phyloP scores from a whole-genome alignment of 352 stramenopile species.

The Phytophthora colocasiae region DNA sequence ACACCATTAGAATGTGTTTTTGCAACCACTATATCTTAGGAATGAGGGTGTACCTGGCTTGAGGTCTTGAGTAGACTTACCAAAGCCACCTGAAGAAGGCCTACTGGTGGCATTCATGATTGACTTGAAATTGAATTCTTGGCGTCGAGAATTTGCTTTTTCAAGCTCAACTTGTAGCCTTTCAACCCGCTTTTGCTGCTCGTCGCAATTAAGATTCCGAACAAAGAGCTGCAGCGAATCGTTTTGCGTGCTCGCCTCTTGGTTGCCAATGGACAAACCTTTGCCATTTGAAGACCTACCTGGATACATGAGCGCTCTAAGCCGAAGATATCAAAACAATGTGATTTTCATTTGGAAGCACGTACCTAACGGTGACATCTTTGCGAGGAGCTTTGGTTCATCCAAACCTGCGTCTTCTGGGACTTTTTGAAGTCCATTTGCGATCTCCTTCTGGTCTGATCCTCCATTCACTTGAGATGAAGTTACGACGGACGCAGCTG shows the following conservation, averaged over 20 bases:
- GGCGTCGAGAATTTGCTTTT: constrained; percentile 33
- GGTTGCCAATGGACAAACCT: neutral
- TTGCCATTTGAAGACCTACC: neutral
- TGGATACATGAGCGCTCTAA: neutral
- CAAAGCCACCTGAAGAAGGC: constrained; percentile 2
- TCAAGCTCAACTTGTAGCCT: constrained; percentile 42
- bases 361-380: constrained; percentile 18
- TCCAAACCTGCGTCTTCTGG: neutral
- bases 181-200: constrained; percentile 51
- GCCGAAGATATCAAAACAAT: neutral
- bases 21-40: too few species aligned
- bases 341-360: neutral
- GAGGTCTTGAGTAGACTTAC: neutral
- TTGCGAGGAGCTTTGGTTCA: neutral
- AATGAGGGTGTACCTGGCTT: constrained; percentile 2
- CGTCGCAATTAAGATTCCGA: constrained; percentile 34
- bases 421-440: neutral
- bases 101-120: neutral
- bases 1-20: too few species aligned
- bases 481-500: constrained; percentile 24
- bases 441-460: constrained; percentile 17
- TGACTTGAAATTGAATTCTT: constrained; percentile 11
- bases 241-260: constrained; percentile 9
- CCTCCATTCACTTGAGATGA: neutral
- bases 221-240: constrained; percentile 37